phyloP scores from a whole-genome alignment of 306 rosid genomes.

The Dicorynia guianensis region DNA sequence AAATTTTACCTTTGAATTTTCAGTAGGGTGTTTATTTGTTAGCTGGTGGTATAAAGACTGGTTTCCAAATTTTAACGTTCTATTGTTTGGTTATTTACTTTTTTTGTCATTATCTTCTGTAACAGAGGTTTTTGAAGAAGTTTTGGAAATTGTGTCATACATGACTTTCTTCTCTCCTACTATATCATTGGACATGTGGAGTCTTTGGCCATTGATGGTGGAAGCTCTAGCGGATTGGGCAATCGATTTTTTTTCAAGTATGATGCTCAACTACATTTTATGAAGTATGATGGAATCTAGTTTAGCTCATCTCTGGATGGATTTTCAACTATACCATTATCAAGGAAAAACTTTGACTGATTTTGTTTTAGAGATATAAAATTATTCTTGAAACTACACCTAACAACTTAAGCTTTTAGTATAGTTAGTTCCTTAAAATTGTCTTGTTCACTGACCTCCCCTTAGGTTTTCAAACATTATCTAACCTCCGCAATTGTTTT shows the following conservation, averaged over 20 bases:
- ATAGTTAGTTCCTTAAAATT: no score
- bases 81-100: not conserved
- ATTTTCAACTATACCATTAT: not conserved
- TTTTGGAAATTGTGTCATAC: slow-evolving; percentile 92
- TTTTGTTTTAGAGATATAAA: no score
- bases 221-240: slow-evolving; percentile 95
- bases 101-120: slow-evolving; percentile 12
- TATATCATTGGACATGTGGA: slow-evolving; percentile 95
- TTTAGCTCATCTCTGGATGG: slow-evolving; percentile 27
- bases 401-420: no score
- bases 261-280: slow-evolving; percentile 23
- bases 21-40: not conserved
- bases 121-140: slow-evolving; percentile 99
- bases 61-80: slow-evolving; percentile 18
- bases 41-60: slow-evolving; percentile 3
- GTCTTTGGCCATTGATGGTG: slow-evolving; percentile 98
- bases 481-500: no score
- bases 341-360: no score
- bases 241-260: slow-evolving; percentile 91
- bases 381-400: no score
- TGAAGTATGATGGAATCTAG: not conserved
- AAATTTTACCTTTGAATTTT: slow-evolving; percentile 10
- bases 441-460: no score
- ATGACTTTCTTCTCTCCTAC: slow-evolving; percentile 96
- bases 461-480: no score